Base-by-base conservation (phyloP, 169 alveolate genomes). In the Plasmodium berghei region DNA sequence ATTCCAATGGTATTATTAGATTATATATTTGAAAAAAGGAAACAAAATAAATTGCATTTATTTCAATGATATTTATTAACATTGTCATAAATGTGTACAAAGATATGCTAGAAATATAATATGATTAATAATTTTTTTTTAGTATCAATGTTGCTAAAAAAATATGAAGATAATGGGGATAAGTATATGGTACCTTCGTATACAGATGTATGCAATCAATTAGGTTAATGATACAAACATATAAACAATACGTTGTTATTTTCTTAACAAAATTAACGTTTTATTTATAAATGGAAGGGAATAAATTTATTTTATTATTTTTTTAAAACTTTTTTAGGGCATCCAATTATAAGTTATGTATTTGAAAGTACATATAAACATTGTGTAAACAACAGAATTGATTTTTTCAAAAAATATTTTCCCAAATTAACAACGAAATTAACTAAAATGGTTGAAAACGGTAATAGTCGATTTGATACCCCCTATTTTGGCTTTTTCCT, bases 201-300 rank as follows among this genome's bases (percentile, higher is more conserved):
- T 64, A 28, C 74, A 10, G 88, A 75, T 63, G 88, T 75, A 16
- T 75, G 88, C 16, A 58, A 69, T 5, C 88, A 75, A 28, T 20
- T 75, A 66, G 88, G 88, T 75, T 34, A 42, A 61, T 34, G 16
- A 18, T 6, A 14, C 10, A 45, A 10, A 52, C 40, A 22, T 48
- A 26, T 48, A 48, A 46, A 12, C 8, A 22, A 24, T 20, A 0
- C 16, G 48, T 18, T 40, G 12, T 45, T 67, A 14, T 16, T 10
- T 24, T 24, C 26, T 55, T 40, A 16, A 20, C n/a, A n/a, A 0
- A 18, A n/a, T 12, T 16, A 66, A 10, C 42, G 12, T 16, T 0
- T 18, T 24, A 67, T 20, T 9, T 34, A 2, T 34, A 34, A 0
- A 34, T 34, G 3, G 0, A 2, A 34, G 42, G 4, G 5, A 4